phyloP scores from a whole-genome alignment of 2,329 filamentous ascomycete species.

The Colletotrichum graminicola region DNA sequence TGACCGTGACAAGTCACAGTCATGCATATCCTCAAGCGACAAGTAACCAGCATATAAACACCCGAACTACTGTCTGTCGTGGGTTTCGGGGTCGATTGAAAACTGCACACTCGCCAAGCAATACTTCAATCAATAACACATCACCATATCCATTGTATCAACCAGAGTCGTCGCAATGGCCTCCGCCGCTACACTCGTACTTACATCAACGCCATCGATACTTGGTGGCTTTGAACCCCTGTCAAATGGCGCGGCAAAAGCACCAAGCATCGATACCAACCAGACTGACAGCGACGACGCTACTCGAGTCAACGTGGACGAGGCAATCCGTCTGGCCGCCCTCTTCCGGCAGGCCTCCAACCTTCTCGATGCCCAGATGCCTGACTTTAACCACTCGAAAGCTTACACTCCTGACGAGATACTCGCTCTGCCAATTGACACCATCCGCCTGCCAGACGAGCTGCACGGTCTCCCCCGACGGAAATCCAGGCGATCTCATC shows the following conservation, averaged over 20 bases:
- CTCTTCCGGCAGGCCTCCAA: slow-evolving; percentile 49
- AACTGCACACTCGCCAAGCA: background rate
- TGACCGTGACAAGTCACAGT: background rate
- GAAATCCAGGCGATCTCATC: slow-evolving; percentile 49
- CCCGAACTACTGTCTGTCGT: no score
- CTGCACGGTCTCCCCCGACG: slow-evolving; percentile 53
- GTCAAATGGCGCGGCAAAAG: slow-evolving; percentile 15
- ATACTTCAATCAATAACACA: background rate
- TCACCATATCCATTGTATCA: background rate
- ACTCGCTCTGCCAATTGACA: slow-evolving; percentile 49
- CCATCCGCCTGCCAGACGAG: slow-evolving; percentile 48
- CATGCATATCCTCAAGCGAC: background rate
- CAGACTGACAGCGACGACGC: slow-evolving; percentile 5
- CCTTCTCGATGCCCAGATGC: slow-evolving; percentile 46
- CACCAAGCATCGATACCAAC: slow-evolving; percentile 1
- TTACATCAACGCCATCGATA: slow-evolving; percentile 40
- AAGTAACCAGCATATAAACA: slow-evolving; percentile 2
- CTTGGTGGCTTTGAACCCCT: slow-evolving; percentile 4
- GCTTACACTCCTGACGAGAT: slow-evolving; percentile 53
- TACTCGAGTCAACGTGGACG: slow-evolving; percentile 37
- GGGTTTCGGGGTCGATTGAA: background rate
- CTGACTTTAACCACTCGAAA: slow-evolving; percentile 48
- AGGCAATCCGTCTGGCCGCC: slow-evolving; percentile 47
- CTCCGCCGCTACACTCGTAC: slow-evolving; percentile 50
- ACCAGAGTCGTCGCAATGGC: slow-evolving; percentile 45